Evolutionary conservation across 176 grass and related monocot species (phyloP).

Genomic region (Bothriochloa decipiens): DNA sequence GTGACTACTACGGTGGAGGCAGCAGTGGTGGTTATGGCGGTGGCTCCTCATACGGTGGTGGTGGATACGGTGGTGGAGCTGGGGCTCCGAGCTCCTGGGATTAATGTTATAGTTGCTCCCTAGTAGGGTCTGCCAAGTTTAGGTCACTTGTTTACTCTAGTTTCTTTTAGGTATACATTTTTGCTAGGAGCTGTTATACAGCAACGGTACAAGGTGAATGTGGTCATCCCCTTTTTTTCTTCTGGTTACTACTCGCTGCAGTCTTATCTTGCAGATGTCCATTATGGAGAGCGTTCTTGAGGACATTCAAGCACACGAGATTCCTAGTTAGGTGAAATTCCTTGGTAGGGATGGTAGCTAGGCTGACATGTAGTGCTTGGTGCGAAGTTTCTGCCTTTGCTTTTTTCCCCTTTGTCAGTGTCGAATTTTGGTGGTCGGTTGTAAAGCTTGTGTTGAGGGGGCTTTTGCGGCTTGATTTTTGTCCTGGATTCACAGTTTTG

Average conservation of each 20-base stretch:
- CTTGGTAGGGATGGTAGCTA: conserved; percentile 50
- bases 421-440: conserved; percentile 41
- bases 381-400: conserved; percentile 33
- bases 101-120: conserved; percentile 46
- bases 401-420: conserved; percentile 10
- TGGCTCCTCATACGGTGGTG: conserved; percentile 58
- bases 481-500: conserved; percentile 47
- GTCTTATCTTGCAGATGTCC: conserved; percentile 53
- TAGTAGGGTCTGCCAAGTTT: conserved; percentile 38
- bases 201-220: conserved; percentile 45
- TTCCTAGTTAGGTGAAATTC: conserved; percentile 56
- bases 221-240: conserved; percentile 49
- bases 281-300: conserved; percentile 45
- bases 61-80: conserved; percentile 54
- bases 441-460: conserved; percentile 44
- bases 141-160: conserved; percentile 40
- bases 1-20: conserved; percentile 55
- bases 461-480: conserved; percentile 52
- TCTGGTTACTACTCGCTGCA: conserved; percentile 41
- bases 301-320: conserved; percentile 42
- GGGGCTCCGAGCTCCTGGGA: conserved; percentile 81
- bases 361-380: conserved; percentile 49
- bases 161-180: conserved; percentile 50
- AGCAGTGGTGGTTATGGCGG: conserved; percentile 58
- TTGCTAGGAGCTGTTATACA: conserved; percentile 62